Evolutionary conservation across 129 eudicot genomes (phyloP).

Genomic region (Pseudognaphalium luteoalbum): DNA sequence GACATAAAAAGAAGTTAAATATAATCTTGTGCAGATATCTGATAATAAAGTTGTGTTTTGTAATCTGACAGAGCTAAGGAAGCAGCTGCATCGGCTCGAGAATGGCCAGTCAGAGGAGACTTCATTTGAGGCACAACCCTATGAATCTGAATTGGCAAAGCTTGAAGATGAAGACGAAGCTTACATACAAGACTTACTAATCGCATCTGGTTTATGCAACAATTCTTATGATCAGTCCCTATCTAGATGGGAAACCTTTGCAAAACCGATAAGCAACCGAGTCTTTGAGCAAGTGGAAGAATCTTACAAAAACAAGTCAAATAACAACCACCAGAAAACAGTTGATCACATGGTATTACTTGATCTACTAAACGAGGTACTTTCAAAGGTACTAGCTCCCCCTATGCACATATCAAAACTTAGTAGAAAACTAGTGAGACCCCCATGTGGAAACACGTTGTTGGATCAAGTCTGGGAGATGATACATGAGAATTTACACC

Average conservation of each 20-base stretch:
- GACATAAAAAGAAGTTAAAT: neutral
- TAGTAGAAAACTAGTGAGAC: slow-evolving; percentile 39
- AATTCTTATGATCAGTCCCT: slow-evolving; percentile 55
- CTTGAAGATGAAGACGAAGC: slow-evolving; percentile 78
- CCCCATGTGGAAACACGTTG: slow-evolving; percentile 57
- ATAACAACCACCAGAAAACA: slow-evolving; percentile 18
- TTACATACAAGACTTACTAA: slow-evolving; percentile 71
- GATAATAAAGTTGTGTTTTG: neutral
- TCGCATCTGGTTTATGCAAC: slow-evolving; percentile 74
- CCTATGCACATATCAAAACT: slow-evolving; percentile 49
- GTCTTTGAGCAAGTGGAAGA: slow-evolving; percentile 83
- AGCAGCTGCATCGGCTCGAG: slow-evolving; percentile 76
- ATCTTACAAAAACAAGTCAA: slow-evolving; percentile 35
- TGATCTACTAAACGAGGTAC: slow-evolving; percentile 79
- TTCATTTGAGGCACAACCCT: slow-evolving; percentile 42
- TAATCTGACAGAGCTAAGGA: slow-evolving; percentile 63
- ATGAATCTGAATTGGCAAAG: slow-evolving; percentile 51
- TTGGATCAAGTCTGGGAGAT: slow-evolving; percentile 66
- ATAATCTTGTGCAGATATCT: slow-evolving; percentile 1
- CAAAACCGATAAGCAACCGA: slow-evolving; percentile 61
- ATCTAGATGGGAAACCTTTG: slow-evolving; percentile 68
- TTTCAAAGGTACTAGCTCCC: slow-evolving; percentile 61
- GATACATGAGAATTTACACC: slow-evolving; percentile 45
- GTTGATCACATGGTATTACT: slow-evolving; percentile 62
- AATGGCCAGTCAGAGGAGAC: slow-evolving; percentile 51